These are phyloP conservation scores for Vigna mungo DNA, from an alignment of 306 rosid genomes.

Conservation along the genomic window DNA sequence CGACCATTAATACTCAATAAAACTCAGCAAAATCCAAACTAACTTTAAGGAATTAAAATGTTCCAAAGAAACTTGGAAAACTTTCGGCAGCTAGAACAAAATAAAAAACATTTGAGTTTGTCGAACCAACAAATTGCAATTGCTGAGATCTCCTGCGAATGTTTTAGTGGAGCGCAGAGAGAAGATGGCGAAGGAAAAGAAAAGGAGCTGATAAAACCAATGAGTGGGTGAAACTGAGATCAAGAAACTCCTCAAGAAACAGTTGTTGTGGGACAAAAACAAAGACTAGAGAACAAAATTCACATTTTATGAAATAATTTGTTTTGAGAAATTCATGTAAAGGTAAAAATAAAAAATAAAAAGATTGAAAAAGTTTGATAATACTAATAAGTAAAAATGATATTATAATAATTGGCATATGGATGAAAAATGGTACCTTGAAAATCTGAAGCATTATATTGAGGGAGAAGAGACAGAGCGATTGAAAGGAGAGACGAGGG, in stretches of 20 bases:
- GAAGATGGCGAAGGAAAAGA: background rate
- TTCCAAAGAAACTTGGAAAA: constrained; percentile 47
- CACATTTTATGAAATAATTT: constrained; percentile 32
- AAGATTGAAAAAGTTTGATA: constrained; percentile 1
- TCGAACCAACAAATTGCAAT: constrained; percentile 35
- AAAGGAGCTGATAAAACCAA: constrained; percentile 46
- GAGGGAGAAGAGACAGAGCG: constrained; percentile 58
- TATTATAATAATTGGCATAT: constrained; percentile 14
- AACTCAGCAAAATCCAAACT: constrained; percentile 44
- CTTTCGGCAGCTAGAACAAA: constrained; percentile 40
- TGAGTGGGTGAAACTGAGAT: constrained; percentile 45
- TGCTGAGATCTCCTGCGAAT: constrained; percentile 35
- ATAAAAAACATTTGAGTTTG: constrained; percentile 20
- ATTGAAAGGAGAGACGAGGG: constrained; percentile 63
- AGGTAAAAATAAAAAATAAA: background rate
- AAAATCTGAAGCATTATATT: constrained; percentile 82
- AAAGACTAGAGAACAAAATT: constrained; percentile 42
- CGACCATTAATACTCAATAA: constrained; percentile 22
- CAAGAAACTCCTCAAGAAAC: constrained; percentile 17
- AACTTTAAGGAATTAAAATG: constrained; percentile 47
- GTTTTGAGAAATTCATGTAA: background rate
- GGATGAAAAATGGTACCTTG: constrained; percentile 69
- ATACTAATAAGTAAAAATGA: background rate
- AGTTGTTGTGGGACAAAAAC: constrained; percentile 28
- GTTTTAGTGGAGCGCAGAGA: constrained; percentile 8